Evolutionary conservation across 2,329 filamentous ascomycete species (phyloP), one percentile per base, ranked within the genome.

Genomic region (Hypoxylon sp.): DNA sequence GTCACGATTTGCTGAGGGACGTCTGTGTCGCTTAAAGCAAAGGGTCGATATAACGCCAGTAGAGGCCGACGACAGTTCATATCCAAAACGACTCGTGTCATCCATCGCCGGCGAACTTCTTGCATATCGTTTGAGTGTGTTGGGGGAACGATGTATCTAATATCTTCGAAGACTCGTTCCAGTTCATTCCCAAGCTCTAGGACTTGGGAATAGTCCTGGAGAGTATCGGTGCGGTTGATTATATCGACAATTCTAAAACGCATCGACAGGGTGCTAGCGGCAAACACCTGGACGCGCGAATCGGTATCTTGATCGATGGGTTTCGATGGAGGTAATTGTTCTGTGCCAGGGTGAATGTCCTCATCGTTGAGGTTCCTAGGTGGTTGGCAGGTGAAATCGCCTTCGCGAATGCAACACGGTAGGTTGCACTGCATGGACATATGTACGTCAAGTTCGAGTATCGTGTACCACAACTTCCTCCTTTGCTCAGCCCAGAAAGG

Each of bases 401-500:
- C 85, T 6, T 86, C 84, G 1, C 85, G 82, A 5, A 88, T 80
- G 13, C 85, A 78, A 46, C 81, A 84, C 0, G 86, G 86, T 58
- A 89, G 77, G 69, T 84, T 85, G 74, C 83, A 84, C 22, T 84
- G 82, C 53, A 88, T 81, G 0, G 86, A 86, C 46, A 86, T 81
- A 69, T 88, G 85, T 37, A 88, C 77, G 70, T 89, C 86, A 77
- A 88, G 84, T 69, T 89, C 86, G 40, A 88, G 77, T 44, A 89
- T 84, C 2, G 85, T 86, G 56, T 83, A 87, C 86, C 86, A 89
- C 25, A 89, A 74, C 65, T 84, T 82, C n/a, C 86, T 81, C 35
- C 86, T 79, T 67, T 85, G 81, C 75, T 89, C 86, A n/a, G 82
- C 83, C 49, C 83, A 80, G 71, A 87, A 88, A 0, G 85, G 80